Percentiles rank a stretch among this genome's conserved stretches.
phyloP scores from a whole-genome alignment of 331 rosid species.

The Acacia pycnantha region DNA sequence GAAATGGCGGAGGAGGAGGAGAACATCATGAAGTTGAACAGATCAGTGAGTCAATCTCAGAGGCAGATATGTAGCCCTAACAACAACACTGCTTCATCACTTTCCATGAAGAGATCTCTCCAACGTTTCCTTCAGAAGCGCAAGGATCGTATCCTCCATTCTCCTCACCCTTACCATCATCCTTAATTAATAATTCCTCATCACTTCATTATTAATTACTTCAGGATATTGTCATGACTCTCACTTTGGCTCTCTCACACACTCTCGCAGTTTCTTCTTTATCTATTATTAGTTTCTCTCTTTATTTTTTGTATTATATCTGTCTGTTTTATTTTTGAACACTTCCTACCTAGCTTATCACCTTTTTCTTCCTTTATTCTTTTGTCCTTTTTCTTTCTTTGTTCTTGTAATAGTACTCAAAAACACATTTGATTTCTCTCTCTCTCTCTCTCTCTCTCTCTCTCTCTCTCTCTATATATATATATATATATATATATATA shows the following conservation, averaged over 20 bases:
- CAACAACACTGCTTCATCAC: neutral
- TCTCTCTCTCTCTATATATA: too few species aligned
- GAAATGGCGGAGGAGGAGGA: slow-evolving; percentile 23
- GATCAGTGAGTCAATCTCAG: neutral
- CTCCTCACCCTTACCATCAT: too few species aligned
- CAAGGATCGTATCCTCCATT: too few species aligned
- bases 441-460: too few species aligned
- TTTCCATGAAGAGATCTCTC: slow-evolving; percentile 49
- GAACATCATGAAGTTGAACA: neutral
- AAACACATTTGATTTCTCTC: neutral
- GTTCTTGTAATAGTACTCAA: neutral
- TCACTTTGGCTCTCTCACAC: too few species aligned
- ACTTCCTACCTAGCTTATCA: neutral
- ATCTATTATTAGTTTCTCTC: neutral
- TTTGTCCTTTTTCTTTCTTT: neutral
- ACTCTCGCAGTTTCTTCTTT: neutral
- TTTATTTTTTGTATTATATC: neutral
- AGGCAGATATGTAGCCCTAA: too few species aligned
- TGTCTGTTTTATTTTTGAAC: neutral
- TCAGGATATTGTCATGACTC: too few species aligned
- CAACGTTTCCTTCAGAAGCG: slow-evolving; percentile 41
- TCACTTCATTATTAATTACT: too few species aligned
- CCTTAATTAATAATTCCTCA: too few species aligned
- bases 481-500: too few species aligned
- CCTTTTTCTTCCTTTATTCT: too few species aligned